Conservation (phyloP, 805 yeast species). For the Myxozyma monticola region DNA sequence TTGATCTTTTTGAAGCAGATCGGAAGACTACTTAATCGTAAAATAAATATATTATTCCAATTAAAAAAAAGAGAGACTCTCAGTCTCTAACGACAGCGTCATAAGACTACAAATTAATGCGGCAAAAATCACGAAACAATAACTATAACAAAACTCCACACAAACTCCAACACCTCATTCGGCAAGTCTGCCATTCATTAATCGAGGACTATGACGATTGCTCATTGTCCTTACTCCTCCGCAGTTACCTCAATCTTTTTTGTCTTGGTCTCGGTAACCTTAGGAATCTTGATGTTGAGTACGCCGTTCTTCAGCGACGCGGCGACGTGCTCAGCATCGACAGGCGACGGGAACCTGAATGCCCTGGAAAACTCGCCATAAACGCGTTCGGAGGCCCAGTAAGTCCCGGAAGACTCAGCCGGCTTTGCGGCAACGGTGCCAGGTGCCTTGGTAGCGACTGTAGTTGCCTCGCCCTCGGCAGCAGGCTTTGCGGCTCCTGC, state of each 20-base stretch:
- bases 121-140: too few species aligned
- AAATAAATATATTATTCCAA: too few species aligned
- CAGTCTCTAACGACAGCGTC: too few species aligned
- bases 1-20: too few species aligned
- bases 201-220: not conserved
- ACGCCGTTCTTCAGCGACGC: constrained; percentile 29
- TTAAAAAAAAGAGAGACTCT: too few species aligned
- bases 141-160: not conserved
- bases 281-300: constrained; percentile 27
- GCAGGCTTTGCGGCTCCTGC: not conserved
- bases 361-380: constrained; percentile 28
- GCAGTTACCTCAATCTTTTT: constrained; percentile 11
- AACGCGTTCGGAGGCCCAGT: constrained; percentile 30
- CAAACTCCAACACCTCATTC: not conserved
- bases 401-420: constrained; percentile 2
- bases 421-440: not conserved
- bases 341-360: constrained; percentile 27
- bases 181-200: not conserved
- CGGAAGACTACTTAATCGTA: too few species aligned
- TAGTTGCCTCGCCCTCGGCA: not conserved
- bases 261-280: constrained; percentile 6
- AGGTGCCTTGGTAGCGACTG: constrained; percentile 1
- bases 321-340: constrained; percentile 25
- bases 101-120: too few species aligned
- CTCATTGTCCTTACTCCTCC: constrained; percentile 17